phyloP scores from a whole-genome alignment of 306 rosid genomes.

The Argentina anserina region DNA sequence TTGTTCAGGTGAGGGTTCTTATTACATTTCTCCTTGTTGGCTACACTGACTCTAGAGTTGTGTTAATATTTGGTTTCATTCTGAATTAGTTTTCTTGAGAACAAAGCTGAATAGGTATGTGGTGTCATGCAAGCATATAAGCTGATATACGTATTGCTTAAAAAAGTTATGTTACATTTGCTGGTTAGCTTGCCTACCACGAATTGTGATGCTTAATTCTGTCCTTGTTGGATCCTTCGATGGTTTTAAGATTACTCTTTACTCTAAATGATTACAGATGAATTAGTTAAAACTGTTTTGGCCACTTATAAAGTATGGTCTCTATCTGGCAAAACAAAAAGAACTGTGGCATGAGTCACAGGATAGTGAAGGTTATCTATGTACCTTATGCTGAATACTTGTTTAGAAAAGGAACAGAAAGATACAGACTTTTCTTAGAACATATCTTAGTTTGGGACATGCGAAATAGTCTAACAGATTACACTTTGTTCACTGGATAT shows the following conservation, averaged over 20 bases:
- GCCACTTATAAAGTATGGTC: not conserved
- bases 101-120: not conserved
- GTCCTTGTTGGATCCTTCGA: not conserved
- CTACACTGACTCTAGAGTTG: not conserved
- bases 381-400: not conserved
- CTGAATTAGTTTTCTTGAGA: not conserved
- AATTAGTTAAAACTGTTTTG: not conserved
- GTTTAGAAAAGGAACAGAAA: not conserved
- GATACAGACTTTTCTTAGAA: not conserved
- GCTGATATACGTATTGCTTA: not conserved
- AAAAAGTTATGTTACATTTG: not conserved
- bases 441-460: not conserved
- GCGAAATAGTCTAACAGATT: not conserved
- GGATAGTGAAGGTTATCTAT: not conserved
- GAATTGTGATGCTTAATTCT: not conserved
- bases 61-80: not conserved
- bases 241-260: not conserved
- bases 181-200: not conserved
- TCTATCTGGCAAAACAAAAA: not conserved
- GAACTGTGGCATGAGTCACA: not conserved
- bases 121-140: not conserved
- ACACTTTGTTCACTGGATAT: not conserved
- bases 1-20: slow-evolving; percentile 58
- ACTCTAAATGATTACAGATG: not conserved
- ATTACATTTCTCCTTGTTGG: not conserved